Evolutionary conservation across 306 rosid genomes (phyloP).

Genomic region (Quercus parvula): DNA sequence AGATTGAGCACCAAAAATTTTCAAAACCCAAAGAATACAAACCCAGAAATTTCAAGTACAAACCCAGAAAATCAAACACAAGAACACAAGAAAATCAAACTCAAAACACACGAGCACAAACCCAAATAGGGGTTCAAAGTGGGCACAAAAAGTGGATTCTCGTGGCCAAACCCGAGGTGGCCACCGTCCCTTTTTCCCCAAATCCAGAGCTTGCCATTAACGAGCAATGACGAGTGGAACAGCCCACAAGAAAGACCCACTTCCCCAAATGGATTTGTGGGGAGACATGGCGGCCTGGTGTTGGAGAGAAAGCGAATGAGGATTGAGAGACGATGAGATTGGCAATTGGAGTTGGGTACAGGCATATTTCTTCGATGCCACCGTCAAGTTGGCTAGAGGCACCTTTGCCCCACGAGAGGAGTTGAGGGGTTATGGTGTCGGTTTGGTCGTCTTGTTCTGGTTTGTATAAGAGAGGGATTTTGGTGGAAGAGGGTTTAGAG

Average conservation of each 20-base stretch:
- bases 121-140: constrained; percentile 65
- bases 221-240: constrained; percentile 73
- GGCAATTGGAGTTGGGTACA: constrained; percentile 84
- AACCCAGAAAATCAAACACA: no score
- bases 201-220: constrained; percentile 65
- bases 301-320: constrained; percentile 47
- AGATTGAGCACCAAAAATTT: no score
- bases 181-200: constrained; percentile 99
- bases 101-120: no score
- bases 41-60: no score
- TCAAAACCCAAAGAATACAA: no score
- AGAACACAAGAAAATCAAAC: no score
- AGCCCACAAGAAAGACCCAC: constrained; percentile 88
- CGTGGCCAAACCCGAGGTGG: constrained; percentile 84
- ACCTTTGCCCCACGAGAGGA: constrained; percentile 93
- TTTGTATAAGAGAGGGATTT: constrained; percentile 59
- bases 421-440: constrained; percentile 43
- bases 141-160: constrained; percentile 64
- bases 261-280: constrained; percentile 22
- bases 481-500: constrained; percentile 26
- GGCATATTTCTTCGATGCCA: constrained; percentile 75
- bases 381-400: constrained; percentile 97
- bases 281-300: constrained; percentile 41
- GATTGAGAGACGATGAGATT: constrained; percentile 51
- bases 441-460: constrained; percentile 20